These are phyloP conservation scores for Kwoniella botswanensis DNA, from an alignment of 768 basidiomycete genomes.

Conservation along the genomic window DNA sequence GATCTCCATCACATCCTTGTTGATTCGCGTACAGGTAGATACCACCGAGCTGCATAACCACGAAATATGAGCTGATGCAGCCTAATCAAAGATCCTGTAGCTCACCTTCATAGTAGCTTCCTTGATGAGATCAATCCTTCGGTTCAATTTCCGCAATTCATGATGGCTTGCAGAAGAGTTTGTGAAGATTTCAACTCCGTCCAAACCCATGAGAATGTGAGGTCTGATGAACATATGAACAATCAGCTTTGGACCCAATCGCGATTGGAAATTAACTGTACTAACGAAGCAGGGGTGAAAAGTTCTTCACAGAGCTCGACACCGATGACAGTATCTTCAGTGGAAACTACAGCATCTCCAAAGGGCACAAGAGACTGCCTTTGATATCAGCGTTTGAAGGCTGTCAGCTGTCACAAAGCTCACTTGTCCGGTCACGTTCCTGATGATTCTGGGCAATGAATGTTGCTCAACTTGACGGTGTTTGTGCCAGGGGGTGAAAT, in stretches of 20 bases:
- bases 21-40: conserved; percentile 98
- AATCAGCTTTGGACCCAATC: conserved; percentile 6
- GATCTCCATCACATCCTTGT: conserved; percentile 97
- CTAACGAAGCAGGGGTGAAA: conserved; percentile 90
- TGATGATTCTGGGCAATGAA: conserved; percentile 85
- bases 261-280: too few relatives aligned
- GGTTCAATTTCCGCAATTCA: conserved; percentile 92
- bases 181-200: conserved; percentile 98
- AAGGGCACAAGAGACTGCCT: conserved; percentile 84
- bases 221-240: conserved; percentile 65
- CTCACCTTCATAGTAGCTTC: conserved; percentile 91
- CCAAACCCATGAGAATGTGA: conserved; percentile 95
- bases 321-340: conserved; percentile 92
- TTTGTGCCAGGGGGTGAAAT: conserved; percentile 95
- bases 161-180: conserved; percentile 99
- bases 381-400: background rate
- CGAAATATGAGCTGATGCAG: background rate
- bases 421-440: conserved; percentile 86
- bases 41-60: conserved; percentile 76
- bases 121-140: conserved; percentile 89
- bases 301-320: conserved; percentile 97
- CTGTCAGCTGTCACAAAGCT: conserved; percentile 17
- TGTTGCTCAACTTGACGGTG: conserved; percentile 89
- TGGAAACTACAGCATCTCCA: conserved; percentile 92
- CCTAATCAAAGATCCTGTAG: background rate